phyloP scores from a whole-genome alignment of 2,329 filamentous ascomycete genomes.

The Atkinsonella texensis region DNA sequence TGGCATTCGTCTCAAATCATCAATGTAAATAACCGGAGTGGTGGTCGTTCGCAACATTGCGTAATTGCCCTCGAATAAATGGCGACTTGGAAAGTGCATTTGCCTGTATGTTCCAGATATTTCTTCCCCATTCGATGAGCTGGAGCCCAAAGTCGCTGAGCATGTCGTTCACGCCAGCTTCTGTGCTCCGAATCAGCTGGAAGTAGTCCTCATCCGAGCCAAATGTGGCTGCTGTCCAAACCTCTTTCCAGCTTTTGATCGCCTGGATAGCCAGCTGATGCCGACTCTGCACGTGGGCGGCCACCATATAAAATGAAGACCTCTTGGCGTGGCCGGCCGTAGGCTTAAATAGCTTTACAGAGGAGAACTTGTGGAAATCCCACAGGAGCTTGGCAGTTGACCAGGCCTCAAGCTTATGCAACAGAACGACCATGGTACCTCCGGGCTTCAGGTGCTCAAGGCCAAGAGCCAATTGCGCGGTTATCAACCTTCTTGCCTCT shows the following conservation, averaged over 20 bases:
- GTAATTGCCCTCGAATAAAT: conserved; percentile 11
- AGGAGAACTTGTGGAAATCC: conserved; percentile 28
- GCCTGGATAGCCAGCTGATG: conserved; percentile 20
- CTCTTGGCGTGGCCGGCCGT: conserved; percentile 23
- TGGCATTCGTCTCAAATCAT: too few species aligned
- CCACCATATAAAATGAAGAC: conserved; percentile 43
- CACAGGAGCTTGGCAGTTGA: conserved; percentile 24
- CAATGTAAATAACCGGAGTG: too few species aligned
- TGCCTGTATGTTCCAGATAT: conserved; percentile 24
- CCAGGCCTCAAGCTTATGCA: conserved; percentile 35
- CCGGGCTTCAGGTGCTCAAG: conserved; percentile 32
- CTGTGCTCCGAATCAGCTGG: conserved; percentile 2
- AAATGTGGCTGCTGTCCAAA: conserved; percentile 29
- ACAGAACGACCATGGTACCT: conserved; percentile 37
- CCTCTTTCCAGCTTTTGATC: conserved; percentile 26
- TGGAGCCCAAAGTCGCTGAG: conserved; percentile 23
- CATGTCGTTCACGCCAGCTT: conserved; percentile 10
- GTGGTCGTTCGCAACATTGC: background rate
- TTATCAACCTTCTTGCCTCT: conserved; percentile 25
- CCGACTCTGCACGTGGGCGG: conserved; percentile 25
- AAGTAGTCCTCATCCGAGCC: conserved; percentile 15
- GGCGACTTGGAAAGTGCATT: conserved; percentile 17
- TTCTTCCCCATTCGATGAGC: conserved; percentile 18
- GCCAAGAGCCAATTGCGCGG: conserved; percentile 30
- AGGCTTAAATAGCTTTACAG: conserved; percentile 33